A percentile compares a stretch with the other conserved stretches of the same genome.
phyloP scores from a whole-genome alignment of 2,329 filamentous ascomycete genomes.

The Aspergillus caelatus region DNA sequence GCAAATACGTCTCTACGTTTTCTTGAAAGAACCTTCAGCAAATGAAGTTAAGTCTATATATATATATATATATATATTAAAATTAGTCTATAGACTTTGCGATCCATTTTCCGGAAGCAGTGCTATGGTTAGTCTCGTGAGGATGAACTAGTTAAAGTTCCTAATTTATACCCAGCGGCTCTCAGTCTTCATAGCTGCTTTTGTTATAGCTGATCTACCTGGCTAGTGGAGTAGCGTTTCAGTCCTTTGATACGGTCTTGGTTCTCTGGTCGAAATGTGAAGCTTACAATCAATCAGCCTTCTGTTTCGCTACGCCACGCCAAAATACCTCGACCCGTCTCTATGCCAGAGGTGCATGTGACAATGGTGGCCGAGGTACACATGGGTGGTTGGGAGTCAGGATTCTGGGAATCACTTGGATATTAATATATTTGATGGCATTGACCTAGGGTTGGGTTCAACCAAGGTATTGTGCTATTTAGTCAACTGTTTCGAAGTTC shows the following conservation, averaged over 20 bases:
- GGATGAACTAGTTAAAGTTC: background rate
- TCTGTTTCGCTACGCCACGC: too few relatives aligned
- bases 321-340: background rate
- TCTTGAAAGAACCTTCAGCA: background rate
- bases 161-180: background rate
- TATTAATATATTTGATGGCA: background rate
- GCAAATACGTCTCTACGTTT: background rate
- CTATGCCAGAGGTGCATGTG: background rate
- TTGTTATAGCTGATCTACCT: background rate
- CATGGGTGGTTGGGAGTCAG: background rate
- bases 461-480: too few relatives aligned
- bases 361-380: background rate
- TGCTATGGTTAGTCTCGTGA: background rate
- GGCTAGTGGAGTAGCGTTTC: background rate
- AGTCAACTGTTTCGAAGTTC: background rate
- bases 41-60: background rate
- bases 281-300: background rate
- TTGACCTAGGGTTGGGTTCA: background rate
- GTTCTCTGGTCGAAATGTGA: background rate
- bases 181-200: background rate
- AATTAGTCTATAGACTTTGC: background rate
- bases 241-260: background rate
- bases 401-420: background rate
- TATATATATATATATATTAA: too few relatives aligned
- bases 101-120: too few relatives aligned